Evolutionary conservation across 2,329 filamentous ascomycete species (phyloP).

Genomic region (Chaetomium globosum): DNA sequence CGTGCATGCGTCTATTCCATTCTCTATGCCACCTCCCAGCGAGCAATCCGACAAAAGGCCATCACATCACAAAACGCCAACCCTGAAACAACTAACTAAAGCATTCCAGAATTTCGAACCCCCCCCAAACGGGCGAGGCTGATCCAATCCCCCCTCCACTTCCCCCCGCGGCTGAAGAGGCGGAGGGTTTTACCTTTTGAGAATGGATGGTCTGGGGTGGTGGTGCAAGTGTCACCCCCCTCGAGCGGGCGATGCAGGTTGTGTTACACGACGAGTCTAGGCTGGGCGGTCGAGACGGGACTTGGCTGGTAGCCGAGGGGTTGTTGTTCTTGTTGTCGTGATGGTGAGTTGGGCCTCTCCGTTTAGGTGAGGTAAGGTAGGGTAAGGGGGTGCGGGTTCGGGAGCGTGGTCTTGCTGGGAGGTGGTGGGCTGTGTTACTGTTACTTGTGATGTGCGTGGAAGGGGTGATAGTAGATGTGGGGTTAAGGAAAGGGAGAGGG

Average conservation of each 20-base stretch:
- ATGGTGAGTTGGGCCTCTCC: not conserved
- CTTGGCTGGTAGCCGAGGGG: not conserved
- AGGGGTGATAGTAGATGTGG: not conserved
- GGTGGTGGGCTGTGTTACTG: not conserved
- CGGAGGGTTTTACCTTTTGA: not conserved
- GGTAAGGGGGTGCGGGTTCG: too few species aligned
- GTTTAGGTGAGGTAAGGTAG: not conserved
- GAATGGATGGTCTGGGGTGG: not conserved
- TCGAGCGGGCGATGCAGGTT: not conserved
- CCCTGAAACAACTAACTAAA: too few species aligned
- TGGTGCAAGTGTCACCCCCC: not conserved
- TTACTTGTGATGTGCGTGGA: not conserved
- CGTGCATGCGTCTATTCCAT: too few species aligned
- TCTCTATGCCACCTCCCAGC: too few species aligned
- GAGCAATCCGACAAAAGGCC: too few species aligned
- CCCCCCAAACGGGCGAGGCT: not conserved
- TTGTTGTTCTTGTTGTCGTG: too few species aligned
- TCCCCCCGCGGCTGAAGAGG: not conserved
- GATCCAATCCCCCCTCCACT: not conserved
- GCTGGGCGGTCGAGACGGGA: not conserved
- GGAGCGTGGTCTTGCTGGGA: not conserved
- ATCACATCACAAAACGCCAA: too few species aligned
- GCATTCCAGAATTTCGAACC: too few species aligned
- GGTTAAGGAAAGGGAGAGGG: too few species aligned
- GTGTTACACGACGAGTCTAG: not conserved